Evolutionary conservation across 1,284 basidiomycete species (phyloP).

Genomic region (Puccinia triticina): DNA sequence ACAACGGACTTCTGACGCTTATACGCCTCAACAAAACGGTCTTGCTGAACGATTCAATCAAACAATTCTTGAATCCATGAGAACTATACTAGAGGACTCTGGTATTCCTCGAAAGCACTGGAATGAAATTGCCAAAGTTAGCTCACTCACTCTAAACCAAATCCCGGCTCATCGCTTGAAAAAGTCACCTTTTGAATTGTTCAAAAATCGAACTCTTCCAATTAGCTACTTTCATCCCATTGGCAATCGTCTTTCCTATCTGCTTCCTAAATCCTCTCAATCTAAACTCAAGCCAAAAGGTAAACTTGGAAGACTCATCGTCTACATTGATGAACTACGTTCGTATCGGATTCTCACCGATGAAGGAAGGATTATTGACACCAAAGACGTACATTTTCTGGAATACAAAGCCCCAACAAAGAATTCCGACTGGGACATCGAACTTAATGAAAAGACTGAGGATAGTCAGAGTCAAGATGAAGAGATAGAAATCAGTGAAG

Average conservation of each 20-base stretch:
- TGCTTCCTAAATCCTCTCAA: too few species aligned
- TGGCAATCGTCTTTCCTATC: neutral
- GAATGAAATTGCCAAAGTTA: neutral
- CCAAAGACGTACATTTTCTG: neutral
- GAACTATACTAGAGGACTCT: neutral
- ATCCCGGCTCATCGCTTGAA: neutral
- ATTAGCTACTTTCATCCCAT: neutral
- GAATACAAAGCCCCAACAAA: too few species aligned
- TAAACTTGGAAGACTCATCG: too few species aligned
- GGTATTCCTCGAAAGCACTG: neutral
- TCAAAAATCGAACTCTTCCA: neutral
- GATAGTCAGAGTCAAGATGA: too few species aligned
- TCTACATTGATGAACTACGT: too few species aligned
- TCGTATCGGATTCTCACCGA: too few species aligned
- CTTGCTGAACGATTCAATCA: neutral
- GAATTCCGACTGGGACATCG: too few species aligned
- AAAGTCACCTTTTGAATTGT: neutral
- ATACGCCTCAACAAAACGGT: neutral
- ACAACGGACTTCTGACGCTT: neutral
- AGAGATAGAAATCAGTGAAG: too few species aligned
- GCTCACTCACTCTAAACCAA: neutral
- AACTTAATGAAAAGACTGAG: too few species aligned
- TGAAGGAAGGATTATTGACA: too few species aligned
- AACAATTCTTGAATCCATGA: neutral
- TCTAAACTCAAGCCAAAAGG: neutral